Percentiles rank a stretch among this genome's conserved stretches.
Conservation (phyloP, 352 stramenopile species). For the Phytophthora litchii region DNA sequence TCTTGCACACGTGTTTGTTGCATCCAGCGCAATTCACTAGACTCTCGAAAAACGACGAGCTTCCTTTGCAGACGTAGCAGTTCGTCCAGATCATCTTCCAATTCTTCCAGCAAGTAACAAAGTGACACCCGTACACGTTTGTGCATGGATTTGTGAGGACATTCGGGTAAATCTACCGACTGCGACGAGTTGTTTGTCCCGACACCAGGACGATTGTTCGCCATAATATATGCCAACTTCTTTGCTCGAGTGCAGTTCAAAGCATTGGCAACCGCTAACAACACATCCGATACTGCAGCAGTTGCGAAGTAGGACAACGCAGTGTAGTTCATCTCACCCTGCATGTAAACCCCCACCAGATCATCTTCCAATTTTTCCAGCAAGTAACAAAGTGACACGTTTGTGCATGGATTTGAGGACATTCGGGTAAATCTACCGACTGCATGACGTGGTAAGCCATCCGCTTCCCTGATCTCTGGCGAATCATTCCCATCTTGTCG, state of each 20-base stretch:
- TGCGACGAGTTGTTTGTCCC: too few relatives aligned
- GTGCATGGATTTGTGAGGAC: slow-evolving; percentile 14
- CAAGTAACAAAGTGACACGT: too few relatives aligned
- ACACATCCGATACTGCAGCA: too few relatives aligned
- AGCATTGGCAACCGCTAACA: too few relatives aligned
- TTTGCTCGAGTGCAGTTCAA: too few relatives aligned
- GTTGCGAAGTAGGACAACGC: too few relatives aligned
- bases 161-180: slow-evolving; percentile 25
- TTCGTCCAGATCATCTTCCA: slow-evolving; percentile 14
- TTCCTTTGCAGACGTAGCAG: slow-evolving; percentile 12
- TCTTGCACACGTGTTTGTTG: slow-evolving; percentile 20
- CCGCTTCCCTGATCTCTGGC: slow-evolving; percentile 28
- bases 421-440: slow-evolving; percentile 18
- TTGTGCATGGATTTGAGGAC: too few relatives aligned
- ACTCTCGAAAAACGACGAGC: slow-evolving; percentile 25
- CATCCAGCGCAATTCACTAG: slow-evolving; percentile 14
- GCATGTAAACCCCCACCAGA: too few relatives aligned
- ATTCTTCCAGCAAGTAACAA: slow-evolving; percentile 41
- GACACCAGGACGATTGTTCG: too few relatives aligned
- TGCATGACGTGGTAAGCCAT: slow-evolving; percentile 44
- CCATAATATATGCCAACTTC: too few relatives aligned
- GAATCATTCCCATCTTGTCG: slow-evolving; percentile 38
- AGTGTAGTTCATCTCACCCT: too few relatives aligned
- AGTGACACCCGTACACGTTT: slow-evolving; percentile 15
- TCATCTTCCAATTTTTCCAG: too few relatives aligned